Percentiles rank a stretch among this genome's conserved stretches.
These are phyloP conservation scores for Colletotrichum australisinense DNA, from an alignment of 2,329 filamentous ascomycete species.

Conservation along the genomic window DNA sequence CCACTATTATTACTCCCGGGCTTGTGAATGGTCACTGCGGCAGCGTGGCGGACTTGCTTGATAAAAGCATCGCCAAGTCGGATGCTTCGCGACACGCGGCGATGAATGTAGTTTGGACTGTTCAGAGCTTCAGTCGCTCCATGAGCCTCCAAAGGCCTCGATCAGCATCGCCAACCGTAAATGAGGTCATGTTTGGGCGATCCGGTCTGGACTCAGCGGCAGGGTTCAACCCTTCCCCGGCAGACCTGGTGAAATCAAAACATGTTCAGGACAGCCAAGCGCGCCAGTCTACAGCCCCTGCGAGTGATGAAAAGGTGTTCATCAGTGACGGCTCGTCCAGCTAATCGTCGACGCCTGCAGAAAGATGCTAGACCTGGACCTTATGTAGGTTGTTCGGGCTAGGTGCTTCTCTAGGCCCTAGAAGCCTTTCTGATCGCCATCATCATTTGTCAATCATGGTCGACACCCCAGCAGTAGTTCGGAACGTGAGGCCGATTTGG, in stretches of 20 bases:
- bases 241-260: slow-evolving; percentile 14
- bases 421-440: background rate
- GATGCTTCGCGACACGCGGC: background rate
- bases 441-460: slow-evolving; percentile 1
- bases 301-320: background rate
- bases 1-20: background rate
- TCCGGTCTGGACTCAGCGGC: slow-evolving; percentile 11
- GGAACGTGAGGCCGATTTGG: slow-evolving; percentile 30
- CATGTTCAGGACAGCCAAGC: slow-evolving; percentile 14
- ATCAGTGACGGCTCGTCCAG: slow-evolving; percentile 4
- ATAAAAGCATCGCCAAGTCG: background rate
- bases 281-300: slow-evolving; percentile 13
- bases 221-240: slow-evolving; percentile 21
- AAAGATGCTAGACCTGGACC: background rate
- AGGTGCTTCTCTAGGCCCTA: slow-evolving; percentile 11
- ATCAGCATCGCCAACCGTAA: background rate
- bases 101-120: background rate
- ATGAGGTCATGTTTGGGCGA: slow-evolving; percentile 10
- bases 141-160: background rate
- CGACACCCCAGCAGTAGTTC: slow-evolving; percentile 8
- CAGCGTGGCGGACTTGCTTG: background rate
- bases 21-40: background rate
- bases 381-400: slow-evolving; percentile 17
- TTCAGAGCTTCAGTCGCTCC: background rate
- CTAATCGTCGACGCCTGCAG: slow-evolving; percentile 8